Evolutionary conservation across 768 basidiomycete genomes (phyloP).

Genomic region (Tylopilus intermedius): DNA sequence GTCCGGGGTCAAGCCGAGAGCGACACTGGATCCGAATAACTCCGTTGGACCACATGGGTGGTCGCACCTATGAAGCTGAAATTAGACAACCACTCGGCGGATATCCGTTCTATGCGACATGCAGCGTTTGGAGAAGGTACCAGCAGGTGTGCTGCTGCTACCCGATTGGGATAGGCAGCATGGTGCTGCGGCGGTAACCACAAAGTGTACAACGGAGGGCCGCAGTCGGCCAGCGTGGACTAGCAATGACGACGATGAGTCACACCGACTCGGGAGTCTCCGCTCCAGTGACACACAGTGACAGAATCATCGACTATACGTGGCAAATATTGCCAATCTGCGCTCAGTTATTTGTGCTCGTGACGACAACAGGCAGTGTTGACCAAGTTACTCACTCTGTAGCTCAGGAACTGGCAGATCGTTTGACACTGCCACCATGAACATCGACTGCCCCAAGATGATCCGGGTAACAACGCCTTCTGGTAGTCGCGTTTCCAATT

Average conservation of each 20-base stretch:
- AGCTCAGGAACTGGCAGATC: not conserved
- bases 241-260: not conserved
- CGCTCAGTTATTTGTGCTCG: not conserved
- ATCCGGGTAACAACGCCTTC: not conserved
- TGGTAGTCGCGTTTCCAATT: not conserved
- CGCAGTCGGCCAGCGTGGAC: not conserved
- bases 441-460: not conserved
- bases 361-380: not conserved
- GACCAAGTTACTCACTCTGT: not conserved
- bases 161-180: not conserved
- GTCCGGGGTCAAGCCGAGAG: conserved; percentile 15
- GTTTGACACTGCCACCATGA: not conserved
- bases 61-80: not conserved
- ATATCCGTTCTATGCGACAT: not conserved
- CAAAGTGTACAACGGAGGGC: not conserved
- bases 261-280: not conserved
- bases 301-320: too few species aligned
- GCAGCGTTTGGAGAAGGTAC: not conserved
- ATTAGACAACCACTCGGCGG: not conserved
- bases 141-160: not conserved
- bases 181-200: not conserved
- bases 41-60: not conserved
- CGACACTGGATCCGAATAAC: not conserved
- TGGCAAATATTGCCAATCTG: not conserved
- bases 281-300: too few species aligned